Percentiles rank a stretch among this genome's conserved stretches.
phyloP scores from a whole-genome alignment of 768 basidiomycete genomes.

The Hygrocybe coccinea region DNA sequence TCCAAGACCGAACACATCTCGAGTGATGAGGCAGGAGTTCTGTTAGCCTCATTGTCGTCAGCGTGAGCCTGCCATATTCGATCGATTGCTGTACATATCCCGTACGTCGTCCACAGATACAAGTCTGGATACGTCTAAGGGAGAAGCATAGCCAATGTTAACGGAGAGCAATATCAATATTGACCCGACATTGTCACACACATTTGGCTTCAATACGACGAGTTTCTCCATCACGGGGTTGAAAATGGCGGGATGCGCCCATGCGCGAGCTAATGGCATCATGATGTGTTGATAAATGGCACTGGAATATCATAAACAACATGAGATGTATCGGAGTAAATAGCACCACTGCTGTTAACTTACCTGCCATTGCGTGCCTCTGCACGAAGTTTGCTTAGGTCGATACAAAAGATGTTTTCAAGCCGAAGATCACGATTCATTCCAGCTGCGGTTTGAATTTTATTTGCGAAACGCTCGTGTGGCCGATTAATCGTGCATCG shows the following conservation, averaged over 20 bases:
- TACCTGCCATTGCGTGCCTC: background rate
- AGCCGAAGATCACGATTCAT: background rate
- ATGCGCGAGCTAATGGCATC: too few species aligned
- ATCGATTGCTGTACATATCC: too few species aligned
- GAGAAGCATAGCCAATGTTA: too few species aligned
- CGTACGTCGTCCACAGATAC: too few species aligned
- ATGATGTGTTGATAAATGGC: too few species aligned
- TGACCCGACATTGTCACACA: too few species aligned
- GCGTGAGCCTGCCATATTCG: background rate
- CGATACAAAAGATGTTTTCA: background rate
- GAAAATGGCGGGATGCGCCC: too few species aligned
- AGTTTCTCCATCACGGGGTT: too few species aligned
- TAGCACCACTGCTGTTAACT: too few species aligned
- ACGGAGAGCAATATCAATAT: too few species aligned
- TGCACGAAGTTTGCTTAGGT: background rate
- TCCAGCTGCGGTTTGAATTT: background rate
- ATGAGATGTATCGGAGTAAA: background rate
- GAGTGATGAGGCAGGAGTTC: background rate
- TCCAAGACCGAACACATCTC: constrained; percentile 1
- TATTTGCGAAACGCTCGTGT: background rate
- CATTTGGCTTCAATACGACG: too few species aligned
- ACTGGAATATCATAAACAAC: background rate
- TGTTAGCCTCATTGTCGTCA: background rate
- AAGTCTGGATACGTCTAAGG: too few species aligned
- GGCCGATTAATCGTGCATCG: background rate